Percentiles rank a stretch among this genome's conserved stretches.
Evolutionary conservation across 2,329 filamentous ascomycete species (phyloP).

Genomic region (Tolypocladium capitatum): DNA sequence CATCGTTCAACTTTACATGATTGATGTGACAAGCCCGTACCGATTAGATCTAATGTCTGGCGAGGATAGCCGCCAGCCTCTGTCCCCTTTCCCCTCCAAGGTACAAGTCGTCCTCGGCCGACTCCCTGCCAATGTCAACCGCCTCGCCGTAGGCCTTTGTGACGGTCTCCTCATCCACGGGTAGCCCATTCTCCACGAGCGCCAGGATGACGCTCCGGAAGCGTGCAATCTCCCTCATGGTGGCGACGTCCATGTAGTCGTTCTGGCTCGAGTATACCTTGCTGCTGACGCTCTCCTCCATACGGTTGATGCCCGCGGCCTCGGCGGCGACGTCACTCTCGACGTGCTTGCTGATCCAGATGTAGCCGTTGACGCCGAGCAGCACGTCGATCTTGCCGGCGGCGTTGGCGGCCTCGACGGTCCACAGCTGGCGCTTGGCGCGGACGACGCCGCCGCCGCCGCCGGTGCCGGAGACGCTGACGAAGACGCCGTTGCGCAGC

Average conservation of each 20-base stretch:
- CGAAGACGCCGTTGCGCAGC: conserved; percentile 82
- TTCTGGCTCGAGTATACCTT: conserved; percentile 94
- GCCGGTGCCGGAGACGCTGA: conserved; percentile 67
- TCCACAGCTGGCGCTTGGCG: conserved; percentile 77
- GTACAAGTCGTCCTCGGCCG: conserved; percentile 45
- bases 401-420: conserved; percentile 45
- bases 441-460: conserved; percentile 80
- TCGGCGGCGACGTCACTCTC: conserved; percentile 41
- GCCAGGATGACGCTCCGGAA: conserved; percentile 71
- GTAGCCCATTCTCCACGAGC: conserved; percentile 66
- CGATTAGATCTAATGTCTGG: conserved; percentile 8
- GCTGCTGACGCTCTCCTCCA: conserved; percentile 76
- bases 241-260: conserved; percentile 63
- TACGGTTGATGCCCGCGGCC: conserved; percentile 56
- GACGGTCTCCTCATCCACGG: conserved; percentile 84
- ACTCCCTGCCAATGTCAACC: conserved; percentile 56
- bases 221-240: conserved; percentile 77
- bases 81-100: conserved; percentile 44
- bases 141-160: conserved; percentile 70
- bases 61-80: conserved; percentile 30
- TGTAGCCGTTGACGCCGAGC: conserved; percentile 90
- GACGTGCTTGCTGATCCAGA: conserved; percentile 83
- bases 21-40: background rate
- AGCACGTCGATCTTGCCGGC: conserved; percentile 67
- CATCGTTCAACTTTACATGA: background rate